Base-by-base conservation (phyloP, 2,329 filamentous ascomycete species). In the Plectosphaerella plurivora region DNA sequence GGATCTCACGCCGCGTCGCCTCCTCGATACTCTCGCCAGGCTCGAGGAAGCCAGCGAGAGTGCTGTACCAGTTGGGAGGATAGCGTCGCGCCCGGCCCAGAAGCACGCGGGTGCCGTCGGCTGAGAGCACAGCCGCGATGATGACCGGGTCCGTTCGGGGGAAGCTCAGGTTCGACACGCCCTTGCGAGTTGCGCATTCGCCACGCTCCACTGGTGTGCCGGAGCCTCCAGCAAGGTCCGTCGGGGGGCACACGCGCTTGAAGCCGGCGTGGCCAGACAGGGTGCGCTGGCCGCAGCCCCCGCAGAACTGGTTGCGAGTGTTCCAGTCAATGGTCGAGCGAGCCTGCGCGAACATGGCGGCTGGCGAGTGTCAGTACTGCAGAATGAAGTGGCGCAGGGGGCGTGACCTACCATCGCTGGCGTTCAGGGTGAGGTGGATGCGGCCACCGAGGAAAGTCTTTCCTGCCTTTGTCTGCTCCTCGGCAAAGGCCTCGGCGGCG, bases 311-410 rank as follows among this genome's bases (percentile, higher is more conserved):
- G 71, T 96, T 96, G 49, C 93, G 88, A 24, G 79, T 79, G 72
- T 99, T 97, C 94, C 94, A 99, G 73, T 97, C 94, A 36, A 95
- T 76, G 24, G 97, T 78, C 45, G 91, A 88, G 51, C 93, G 86
- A 8, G 91, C 89, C 70, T 96, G 90, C 14, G 91, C 93, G 61
- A 91, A 96, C 45, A 96, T 88, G 48, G 92, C 91, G 54, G 92
- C 94, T 94, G 56, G 47, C n/a, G 2, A 14, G 12, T 44, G 41
- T 44, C 16, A 44, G 41, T 44, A 20, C n/a, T 10, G 5, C 3
- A 41, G 44, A 10, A 45, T 6, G 11, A 16, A 44, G 16, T 10
- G 41, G 16, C 41, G 11, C 6, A 12, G 11, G 16, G n/a, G 55
- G 5, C 3, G 5, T 22, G 22, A 47, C 33, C 33, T 33, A 44